Conservation (phyloP, 2,329 filamentous ascomycete genomes). For the Phyllosticta paracitricarpa region DNA sequence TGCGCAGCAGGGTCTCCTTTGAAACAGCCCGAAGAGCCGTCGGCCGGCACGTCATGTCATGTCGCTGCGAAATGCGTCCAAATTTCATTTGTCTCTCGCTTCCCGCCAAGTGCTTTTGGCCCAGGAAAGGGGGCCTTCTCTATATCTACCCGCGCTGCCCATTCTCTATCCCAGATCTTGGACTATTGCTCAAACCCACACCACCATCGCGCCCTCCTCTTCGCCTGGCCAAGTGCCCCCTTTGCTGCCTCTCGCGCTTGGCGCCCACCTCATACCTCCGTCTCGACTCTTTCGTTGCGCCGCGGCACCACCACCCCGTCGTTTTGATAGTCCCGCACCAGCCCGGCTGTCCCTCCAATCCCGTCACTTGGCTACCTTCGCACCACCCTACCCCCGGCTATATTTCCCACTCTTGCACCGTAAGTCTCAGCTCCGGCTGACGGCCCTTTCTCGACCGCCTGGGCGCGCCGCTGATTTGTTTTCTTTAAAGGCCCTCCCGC, state of each 20-base stretch:
- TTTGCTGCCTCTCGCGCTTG: constrained; percentile 1
- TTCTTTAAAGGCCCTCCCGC: constrained; percentile 20
- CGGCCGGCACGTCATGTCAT: constrained; percentile 30
- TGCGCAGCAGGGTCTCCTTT: constrained; percentile 15
- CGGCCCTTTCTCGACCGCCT: constrained; percentile 9
- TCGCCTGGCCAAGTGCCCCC: constrained; percentile 2
- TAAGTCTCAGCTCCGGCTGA: constrained; percentile 13
- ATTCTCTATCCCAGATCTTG: constrained; percentile 16
- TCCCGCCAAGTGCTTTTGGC: constrained; percentile 22
- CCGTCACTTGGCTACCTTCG: constrained; percentile 1
- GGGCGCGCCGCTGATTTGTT: constrained; percentile 7
- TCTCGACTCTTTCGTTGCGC: constrained; percentile 3
- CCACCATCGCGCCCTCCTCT: background rate
- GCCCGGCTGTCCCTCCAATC: background rate
- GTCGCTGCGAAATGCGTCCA: constrained; percentile 24
- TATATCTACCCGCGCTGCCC: constrained; percentile 16
- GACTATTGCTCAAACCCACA: background rate
- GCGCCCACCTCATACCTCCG: background rate
- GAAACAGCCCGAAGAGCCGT: constrained; percentile 29
- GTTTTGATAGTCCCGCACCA: background rate
- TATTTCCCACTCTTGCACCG: constrained; percentile 3
- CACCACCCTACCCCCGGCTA: background rate
- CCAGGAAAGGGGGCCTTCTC: constrained; percentile 15
- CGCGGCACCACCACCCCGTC: constrained; percentile 5
- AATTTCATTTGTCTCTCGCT: constrained; percentile 31